Conservation (phyloP, 2,329 filamentous ascomycete species). For the Penicillium sp. region DNA sequence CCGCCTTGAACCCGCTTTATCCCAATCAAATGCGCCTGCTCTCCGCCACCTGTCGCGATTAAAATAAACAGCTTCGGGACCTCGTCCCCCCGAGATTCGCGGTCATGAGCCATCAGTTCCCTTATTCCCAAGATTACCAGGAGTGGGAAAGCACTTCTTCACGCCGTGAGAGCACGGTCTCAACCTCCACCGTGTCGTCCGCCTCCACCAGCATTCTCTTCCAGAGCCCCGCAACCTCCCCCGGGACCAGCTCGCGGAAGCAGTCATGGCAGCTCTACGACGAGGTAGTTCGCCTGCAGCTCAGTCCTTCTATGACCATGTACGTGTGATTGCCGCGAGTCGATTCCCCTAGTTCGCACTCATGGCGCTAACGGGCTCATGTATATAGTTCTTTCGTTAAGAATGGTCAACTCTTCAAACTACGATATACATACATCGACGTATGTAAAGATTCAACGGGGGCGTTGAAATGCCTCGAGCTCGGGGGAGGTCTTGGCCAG, state of each 20-base stretch:
- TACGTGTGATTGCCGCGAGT: slow-evolving; percentile 16
- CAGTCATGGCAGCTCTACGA: slow-evolving; percentile 33
- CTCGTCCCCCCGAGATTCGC: neutral
- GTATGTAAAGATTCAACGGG: slow-evolving; percentile 42
- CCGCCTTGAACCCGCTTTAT: slow-evolving; percentile 4
- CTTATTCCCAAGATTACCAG: slow-evolving; percentile 23
- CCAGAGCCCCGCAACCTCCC: slow-evolving; percentile 31
- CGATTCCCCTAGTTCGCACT: neutral
- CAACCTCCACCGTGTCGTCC: slow-evolving; percentile 33
- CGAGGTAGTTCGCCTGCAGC: slow-evolving; percentile 33
- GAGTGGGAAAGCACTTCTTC: slow-evolving; percentile 34
- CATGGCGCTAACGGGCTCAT: slow-evolving; percentile 2
- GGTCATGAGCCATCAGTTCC: slow-evolving; percentile 21
- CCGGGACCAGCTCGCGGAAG: slow-evolving; percentile 31
- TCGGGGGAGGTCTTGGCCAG: slow-evolving; percentile 40
- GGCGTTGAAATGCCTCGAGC: slow-evolving; percentile 38
- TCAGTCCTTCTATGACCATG: slow-evolving; percentile 38
- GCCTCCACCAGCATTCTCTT: slow-evolving; percentile 34
- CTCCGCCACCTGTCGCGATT: neutral
- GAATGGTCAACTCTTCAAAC: slow-evolving; percentile 41
- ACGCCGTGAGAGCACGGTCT: slow-evolving; percentile 30
- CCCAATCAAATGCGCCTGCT: slow-evolving; percentile 5
- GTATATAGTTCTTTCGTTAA: slow-evolving; percentile 41
- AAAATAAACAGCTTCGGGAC: slow-evolving; percentile 1
- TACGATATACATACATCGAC: slow-evolving; percentile 43